These are phyloP conservation scores for Syzygium oleosum DNA, from an alignment of 345 rosid genomes.

Conservation along the genomic window DNA sequence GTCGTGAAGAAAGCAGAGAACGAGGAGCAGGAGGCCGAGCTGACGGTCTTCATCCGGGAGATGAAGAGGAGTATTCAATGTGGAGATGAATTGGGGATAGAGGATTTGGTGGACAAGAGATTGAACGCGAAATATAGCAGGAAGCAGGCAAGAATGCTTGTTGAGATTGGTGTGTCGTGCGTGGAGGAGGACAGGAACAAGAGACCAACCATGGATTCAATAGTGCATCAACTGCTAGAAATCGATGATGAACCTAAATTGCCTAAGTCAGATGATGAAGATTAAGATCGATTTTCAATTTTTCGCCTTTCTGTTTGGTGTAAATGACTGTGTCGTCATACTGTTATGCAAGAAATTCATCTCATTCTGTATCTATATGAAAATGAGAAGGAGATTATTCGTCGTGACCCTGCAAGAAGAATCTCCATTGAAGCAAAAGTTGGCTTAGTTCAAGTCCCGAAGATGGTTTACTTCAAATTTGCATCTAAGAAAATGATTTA, in stretches of 20 bases:
- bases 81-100: conserved; percentile 16
- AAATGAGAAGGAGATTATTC: background rate
- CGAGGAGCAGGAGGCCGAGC: conserved; percentile 18
- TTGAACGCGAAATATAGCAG: conserved; percentile 14
- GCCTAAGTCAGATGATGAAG: background rate
- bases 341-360: background rate
- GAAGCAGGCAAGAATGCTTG: conserved; percentile 10
- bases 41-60: conserved; percentile 15
- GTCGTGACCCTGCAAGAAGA: background rate
- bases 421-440: background rate
- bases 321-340: background rate
- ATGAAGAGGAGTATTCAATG: conserved; percentile 8
- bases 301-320: background rate
- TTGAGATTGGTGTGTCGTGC: conserved; percentile 18
- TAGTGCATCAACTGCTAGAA: conserved; percentile 16
- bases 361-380: background rate
- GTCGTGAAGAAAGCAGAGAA: background rate
- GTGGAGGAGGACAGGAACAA: conserved; percentile 22
- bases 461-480: background rate
- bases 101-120: conserved; percentile 25
- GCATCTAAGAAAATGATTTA: background rate
- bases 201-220: conserved; percentile 30
- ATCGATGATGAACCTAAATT: conserved; percentile 4
- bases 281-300: background rate
- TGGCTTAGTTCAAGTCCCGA: background rate